phyloP scores from a whole-genome alignment of 805 yeast genomes.

The Alloascoidea africana region DNA sequence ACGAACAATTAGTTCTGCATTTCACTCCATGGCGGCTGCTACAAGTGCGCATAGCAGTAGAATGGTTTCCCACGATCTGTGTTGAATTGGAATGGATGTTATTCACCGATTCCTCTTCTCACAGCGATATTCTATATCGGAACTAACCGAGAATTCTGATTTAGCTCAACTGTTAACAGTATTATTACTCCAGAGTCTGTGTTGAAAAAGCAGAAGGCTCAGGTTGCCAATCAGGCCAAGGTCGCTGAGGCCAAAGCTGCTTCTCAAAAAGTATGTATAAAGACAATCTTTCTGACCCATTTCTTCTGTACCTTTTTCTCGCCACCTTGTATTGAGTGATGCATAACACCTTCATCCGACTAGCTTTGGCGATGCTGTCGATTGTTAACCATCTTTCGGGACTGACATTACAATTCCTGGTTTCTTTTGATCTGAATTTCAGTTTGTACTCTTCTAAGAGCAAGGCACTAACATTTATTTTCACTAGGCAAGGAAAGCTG shows the following conservation, averaged over 20 bases:
- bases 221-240: conserved; percentile 19
- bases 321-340: conserved; percentile 21
- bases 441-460: too few relatives aligned
- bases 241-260: conserved; percentile 28
- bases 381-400: conserved; percentile 82
- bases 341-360: conserved; percentile 43
- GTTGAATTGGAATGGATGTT: too few relatives aligned
- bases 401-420: conserved; percentile 39
- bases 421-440: background rate
- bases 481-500: conserved; percentile 18
- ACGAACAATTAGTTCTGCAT: too few relatives aligned
- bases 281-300: conserved; percentile 4
- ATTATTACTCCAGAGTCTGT: conserved; percentile 29
- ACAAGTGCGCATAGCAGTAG: too few relatives aligned
- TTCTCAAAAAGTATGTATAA: conserved; percentile 15
- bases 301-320: background rate
- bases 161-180: background rate
- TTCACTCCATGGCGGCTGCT: too few relatives aligned
- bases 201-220: conserved; percentile 35
- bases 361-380: conserved; percentile 62
- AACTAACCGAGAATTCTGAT: too few relatives aligned
- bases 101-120: too few relatives aligned
- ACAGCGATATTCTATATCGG: too few relatives aligned
- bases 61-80: too few relatives aligned
- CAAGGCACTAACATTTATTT: too few relatives aligned